phyloP scores from a whole-genome alignment of 768 basidiomycete species.

The Psilocybe tampanensis region DNA sequence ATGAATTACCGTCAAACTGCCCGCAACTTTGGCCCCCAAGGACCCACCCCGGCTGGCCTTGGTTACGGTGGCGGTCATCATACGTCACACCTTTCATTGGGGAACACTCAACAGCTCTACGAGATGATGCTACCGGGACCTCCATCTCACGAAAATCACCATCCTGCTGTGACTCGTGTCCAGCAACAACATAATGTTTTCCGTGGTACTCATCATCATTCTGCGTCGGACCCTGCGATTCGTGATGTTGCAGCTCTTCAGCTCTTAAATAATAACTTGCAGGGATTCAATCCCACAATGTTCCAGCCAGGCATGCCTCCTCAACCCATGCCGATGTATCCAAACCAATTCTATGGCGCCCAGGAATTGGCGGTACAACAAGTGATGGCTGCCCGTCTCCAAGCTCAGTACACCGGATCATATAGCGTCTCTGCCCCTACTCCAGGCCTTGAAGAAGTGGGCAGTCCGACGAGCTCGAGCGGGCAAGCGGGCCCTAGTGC shows the following conservation, averaged over 20 bases:
- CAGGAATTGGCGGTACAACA: constrained; percentile 59
- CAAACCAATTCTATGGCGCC: constrained; percentile 68
- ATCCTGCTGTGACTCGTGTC: constrained; percentile 71
- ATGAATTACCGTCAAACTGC: constrained; percentile 64
- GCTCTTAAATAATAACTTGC: constrained; percentile 58
- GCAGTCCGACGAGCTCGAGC: constrained; percentile 45
- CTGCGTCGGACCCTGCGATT: constrained; percentile 77
- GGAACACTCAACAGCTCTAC: constrained; percentile 76
- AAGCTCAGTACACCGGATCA: constrained; percentile 61
- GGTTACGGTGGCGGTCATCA: constrained; percentile 55
- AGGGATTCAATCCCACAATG: constrained; percentile 55
- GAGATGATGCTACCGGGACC: constrained; percentile 74
- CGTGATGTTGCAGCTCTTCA: constrained; percentile 73
- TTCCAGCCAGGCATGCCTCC: constrained; percentile 56
- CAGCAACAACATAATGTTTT: constrained; percentile 81
- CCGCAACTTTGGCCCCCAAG: constrained; percentile 60
- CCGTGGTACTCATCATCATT: constrained; percentile 78
- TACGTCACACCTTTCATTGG: constrained; percentile 70
- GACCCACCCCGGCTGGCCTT: constrained; percentile 54
- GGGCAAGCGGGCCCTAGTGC: constrained; percentile 76
- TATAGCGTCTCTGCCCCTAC: constrained; percentile 39
- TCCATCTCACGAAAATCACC: constrained; percentile 50
- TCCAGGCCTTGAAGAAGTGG: constrained; percentile 36
- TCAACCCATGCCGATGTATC: constrained; percentile 61
- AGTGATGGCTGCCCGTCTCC: constrained; percentile 60